These are phyloP conservation scores for Rhododendron ovatum DNA, from an alignment of 148 eudicot genomes.

Conservation along the genomic window DNA sequence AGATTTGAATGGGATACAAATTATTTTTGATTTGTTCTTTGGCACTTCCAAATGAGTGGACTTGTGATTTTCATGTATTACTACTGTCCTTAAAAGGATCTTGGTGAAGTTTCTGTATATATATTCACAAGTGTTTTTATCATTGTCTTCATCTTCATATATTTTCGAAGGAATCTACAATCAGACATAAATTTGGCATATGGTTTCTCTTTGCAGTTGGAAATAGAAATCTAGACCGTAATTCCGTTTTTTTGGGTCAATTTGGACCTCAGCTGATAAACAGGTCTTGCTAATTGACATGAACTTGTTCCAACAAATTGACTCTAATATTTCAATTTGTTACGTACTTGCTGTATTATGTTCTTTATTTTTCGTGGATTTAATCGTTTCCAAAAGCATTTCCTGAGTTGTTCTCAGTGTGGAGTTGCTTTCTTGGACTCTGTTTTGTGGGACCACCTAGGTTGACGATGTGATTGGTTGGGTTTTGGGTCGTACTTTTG, in stretches of 20 bases:
- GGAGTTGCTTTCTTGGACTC: background rate
- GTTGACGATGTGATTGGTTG: background rate
- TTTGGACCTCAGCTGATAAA: background rate
- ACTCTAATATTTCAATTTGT: background rate
- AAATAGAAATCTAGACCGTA: background rate
- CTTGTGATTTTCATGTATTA: background rate
- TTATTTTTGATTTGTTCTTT: slow-evolving; percentile 33
- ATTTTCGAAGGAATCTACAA: background rate
- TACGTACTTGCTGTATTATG: no score
- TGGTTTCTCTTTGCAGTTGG: background rate
- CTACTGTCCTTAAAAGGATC: background rate
- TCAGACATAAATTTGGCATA: background rate
- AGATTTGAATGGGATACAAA: slow-evolving; percentile 82
- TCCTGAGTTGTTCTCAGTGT: no score
- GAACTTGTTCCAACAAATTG: background rate
- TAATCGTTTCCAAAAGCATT: no score
- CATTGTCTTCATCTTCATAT: background rate
- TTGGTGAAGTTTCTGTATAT: background rate
- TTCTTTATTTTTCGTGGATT: no score
- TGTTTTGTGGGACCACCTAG: no score
- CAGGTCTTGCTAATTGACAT: background rate
- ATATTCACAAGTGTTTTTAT: background rate
- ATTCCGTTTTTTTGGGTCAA: background rate
- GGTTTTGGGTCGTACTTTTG: background rate
- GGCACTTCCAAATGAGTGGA: background rate